A percentile compares a stretch with the other conserved stretches of the same genome.
Conservation (phyloP, 495 filamentous ascomycete species). For the Penicillium steckii region DNA sequence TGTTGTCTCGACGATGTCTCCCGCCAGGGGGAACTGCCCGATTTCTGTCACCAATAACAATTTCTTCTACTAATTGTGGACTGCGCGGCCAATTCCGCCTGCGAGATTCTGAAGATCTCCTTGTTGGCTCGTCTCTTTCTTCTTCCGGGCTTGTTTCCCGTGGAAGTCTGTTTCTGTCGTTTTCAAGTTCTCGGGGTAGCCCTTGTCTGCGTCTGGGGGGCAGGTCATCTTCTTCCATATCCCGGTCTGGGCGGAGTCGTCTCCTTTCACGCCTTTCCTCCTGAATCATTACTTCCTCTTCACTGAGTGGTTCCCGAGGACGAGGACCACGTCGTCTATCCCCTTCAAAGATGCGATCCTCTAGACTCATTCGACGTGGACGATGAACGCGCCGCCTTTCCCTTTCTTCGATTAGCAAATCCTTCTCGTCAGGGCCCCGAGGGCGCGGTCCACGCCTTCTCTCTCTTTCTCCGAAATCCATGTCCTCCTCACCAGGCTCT, state of each 20-base stretch:
- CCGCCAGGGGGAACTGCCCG: not conserved
- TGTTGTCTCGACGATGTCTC: not conserved
- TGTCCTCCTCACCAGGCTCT: constrained; percentile 34
- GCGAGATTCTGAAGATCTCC: constrained; percentile 8
- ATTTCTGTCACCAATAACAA: constrained; percentile 11
- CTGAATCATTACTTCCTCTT: not conserved
- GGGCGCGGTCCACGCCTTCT: constrained; percentile 16
- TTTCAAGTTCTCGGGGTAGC: constrained; percentile 22
- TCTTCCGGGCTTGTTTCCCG: constrained; percentile 18
- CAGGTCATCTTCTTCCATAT: not conserved
- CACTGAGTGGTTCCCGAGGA: not conserved
- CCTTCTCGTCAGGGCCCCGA: constrained; percentile 28
- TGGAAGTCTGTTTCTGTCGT: constrained; percentile 29
- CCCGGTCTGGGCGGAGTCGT: constrained; percentile 8
- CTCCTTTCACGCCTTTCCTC: not conserved
- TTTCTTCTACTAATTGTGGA: constrained; percentile 11
- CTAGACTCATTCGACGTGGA: constrained; percentile 27
- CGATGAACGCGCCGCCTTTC: not conserved
- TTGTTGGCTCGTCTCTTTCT: constrained; percentile 18
- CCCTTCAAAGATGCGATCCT: constrained; percentile 29
- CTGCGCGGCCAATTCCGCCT: constrained; percentile 8
- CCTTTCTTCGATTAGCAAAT: constrained; percentile 11
- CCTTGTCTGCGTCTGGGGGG: constrained; percentile 19
- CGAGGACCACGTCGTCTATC: constrained; percentile 20
- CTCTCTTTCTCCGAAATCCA: constrained; percentile 27